These are phyloP conservation scores for Psophocarpus tetragonolobus DNA, from an alignment of 306 rosid genomes.

Conservation along the genomic window DNA sequence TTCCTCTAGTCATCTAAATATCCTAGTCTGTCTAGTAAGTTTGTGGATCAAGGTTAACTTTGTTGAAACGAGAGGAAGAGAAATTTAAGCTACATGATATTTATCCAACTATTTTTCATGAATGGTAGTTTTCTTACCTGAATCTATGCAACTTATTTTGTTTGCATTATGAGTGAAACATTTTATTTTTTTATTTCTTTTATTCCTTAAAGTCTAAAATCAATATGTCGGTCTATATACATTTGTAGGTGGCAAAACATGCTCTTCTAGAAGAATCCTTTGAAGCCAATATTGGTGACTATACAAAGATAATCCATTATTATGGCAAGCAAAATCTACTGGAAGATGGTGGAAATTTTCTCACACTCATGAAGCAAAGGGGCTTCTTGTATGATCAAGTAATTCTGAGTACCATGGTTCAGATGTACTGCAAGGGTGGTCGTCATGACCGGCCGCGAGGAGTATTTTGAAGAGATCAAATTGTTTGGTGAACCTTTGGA, in stretches of 20 bases:
- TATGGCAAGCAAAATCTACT: constrained; percentile 66
- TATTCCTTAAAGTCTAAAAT: constrained; percentile 6
- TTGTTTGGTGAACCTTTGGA: constrained; percentile 71
- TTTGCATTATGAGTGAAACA: constrained; percentile 16
- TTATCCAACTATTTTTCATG: constrained; percentile 22
- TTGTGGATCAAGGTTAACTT: constrained; percentile 7
- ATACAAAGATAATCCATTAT: constrained; percentile 73
- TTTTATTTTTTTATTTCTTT: constrained; percentile 14
- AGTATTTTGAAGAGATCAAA: constrained; percentile 79
- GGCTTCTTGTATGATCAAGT: constrained; percentile 80
- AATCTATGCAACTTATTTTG: neutral
- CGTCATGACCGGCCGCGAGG: constrained; percentile 60
- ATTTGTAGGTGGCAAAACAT: constrained; percentile 74
- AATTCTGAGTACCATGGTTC: constrained; percentile 71
- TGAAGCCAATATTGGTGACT: constrained; percentile 73
- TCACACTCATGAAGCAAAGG: constrained; percentile 60
- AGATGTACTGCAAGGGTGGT: constrained; percentile 86
- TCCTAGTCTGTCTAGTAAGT: constrained; percentile 13
- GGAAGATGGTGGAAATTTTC: constrained; percentile 65
- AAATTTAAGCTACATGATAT: constrained; percentile 9
- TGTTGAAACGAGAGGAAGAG: neutral
- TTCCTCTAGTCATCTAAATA: neutral
- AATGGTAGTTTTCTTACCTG: constrained; percentile 7
- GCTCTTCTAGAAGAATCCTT: constrained; percentile 75
- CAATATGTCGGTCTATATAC: constrained; percentile 6